Conservation (phyloP, 805 yeast species). For the Kodamaea kaohsiungensis region DNA sequence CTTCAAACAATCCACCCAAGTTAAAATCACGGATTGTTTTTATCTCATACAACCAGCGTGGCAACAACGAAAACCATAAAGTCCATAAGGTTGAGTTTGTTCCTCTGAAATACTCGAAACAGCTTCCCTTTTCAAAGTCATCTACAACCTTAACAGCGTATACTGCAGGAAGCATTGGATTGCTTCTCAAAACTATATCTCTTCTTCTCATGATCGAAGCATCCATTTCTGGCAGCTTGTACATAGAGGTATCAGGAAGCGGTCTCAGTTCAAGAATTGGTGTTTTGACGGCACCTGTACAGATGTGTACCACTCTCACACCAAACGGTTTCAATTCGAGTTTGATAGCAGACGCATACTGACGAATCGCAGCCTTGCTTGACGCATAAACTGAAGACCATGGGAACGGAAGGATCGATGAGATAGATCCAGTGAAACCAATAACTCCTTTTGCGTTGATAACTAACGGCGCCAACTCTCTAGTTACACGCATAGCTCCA, state of each 20-base stretch:
- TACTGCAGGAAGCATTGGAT: slow-evolving; percentile 57
- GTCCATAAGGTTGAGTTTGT: not conserved
- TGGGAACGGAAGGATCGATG: slow-evolving; percentile 72
- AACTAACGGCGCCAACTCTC: slow-evolving; percentile 56
- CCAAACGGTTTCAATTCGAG: slow-evolving; percentile 71
- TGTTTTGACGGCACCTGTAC: slow-evolving; percentile 78
- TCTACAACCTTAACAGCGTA: slow-evolving; percentile 57
- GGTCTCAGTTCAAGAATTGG: slow-evolving; percentile 61
- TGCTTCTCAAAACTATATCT: slow-evolving; percentile 57
- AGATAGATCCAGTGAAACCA: slow-evolving; percentile 72
- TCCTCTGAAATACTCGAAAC: slow-evolving; percentile 5
- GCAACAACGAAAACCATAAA: not conserved
- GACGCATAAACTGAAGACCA: slow-evolving; percentile 67
- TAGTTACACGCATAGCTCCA: slow-evolving; percentile 64
- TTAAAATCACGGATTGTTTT: not conserved
- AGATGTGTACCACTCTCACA: slow-evolving; percentile 67
- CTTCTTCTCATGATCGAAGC: slow-evolving; percentile 52
- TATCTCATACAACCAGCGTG: not conserved
- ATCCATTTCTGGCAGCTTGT: slow-evolving; percentile 50
- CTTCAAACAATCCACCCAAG: not conserved
- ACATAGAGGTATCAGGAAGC: slow-evolving; percentile 57
- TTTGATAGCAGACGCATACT: slow-evolving; percentile 61
- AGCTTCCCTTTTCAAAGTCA: slow-evolving; percentile 33
- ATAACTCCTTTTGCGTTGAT: slow-evolving; percentile 69
- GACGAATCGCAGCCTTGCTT: slow-evolving; percentile 75